A percentile compares a stretch with the other conserved stretches of the same genome.
Evolutionary conservation across 1,284 basidiomycete species (phyloP).

Genomic region (Fomitopsis pinicola): DNA sequence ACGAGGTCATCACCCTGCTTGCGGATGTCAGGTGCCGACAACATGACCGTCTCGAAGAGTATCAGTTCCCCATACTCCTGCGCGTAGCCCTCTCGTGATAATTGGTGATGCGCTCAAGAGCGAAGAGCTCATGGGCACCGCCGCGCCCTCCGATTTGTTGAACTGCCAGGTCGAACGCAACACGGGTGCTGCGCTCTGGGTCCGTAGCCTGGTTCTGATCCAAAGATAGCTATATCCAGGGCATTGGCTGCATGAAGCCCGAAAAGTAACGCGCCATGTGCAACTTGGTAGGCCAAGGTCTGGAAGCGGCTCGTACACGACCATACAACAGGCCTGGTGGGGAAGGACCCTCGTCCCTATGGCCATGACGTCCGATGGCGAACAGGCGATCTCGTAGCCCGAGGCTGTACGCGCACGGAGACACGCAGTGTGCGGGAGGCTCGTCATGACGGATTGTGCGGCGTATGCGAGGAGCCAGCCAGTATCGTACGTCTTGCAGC

Average conservation of each 20-base stretch:
- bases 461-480: no score
- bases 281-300: constrained; percentile 10
- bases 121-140: constrained; percentile 16
- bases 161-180: constrained; percentile 18
- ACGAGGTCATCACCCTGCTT: constrained; percentile 12
- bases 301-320: constrained; percentile 13
- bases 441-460: constrained; percentile 15
- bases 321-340: constrained; percentile 17
- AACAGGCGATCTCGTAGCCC: constrained; percentile 14
- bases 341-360: constrained; percentile 15
- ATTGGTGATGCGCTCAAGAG: constrained; percentile 17
- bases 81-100: constrained; percentile 18
- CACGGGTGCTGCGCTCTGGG: constrained; percentile 13
- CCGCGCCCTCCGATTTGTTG: constrained; percentile 19
- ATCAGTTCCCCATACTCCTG: constrained; percentile 12
- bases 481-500: no score
- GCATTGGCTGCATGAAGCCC: constrained; percentile 12
- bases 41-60: constrained; percentile 12
- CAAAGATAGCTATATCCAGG: constrained; percentile 18
- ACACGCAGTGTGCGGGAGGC: constrained; percentile 15
- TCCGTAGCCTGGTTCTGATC: constrained; percentile 12
- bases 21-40: constrained; percentile 9
- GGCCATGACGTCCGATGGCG: constrained; percentile 13
- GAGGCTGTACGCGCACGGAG: constrained; percentile 17
- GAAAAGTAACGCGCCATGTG: constrained; percentile 14